phyloP scores from a whole-genome alignment of 2,329 filamentous ascomycete species.

The Ilyonectria sp. region DNA sequence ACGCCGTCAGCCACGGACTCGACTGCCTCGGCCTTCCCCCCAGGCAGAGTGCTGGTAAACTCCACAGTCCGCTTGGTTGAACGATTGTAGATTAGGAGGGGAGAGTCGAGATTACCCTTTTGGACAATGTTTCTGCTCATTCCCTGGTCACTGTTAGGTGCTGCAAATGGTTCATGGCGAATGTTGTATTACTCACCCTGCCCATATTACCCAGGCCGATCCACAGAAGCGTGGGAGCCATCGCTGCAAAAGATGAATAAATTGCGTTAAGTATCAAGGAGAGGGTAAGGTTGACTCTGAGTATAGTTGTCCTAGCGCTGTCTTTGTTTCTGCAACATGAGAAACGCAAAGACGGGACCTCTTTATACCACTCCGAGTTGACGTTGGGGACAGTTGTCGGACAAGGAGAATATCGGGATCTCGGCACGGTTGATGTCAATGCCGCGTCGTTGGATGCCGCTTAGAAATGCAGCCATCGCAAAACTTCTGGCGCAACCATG shows the following conservation, averaged over 20 bases:
- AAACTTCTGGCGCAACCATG: neutral
- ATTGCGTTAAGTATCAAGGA: neutral
- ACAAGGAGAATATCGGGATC: constrained; percentile 18
- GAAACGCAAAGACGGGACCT: neutral
- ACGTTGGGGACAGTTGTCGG: neutral
- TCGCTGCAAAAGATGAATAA: constrained; percentile 44
- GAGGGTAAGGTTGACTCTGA: neutral
- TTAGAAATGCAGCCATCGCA: neutral
- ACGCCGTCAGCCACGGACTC: constrained; percentile 77
- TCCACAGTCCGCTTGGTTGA: constrained; percentile 76
- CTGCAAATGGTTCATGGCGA: neutral
- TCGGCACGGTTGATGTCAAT: constrained; percentile 10
- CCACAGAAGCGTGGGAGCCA: constrained; percentile 78
- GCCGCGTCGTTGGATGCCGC: neutral
- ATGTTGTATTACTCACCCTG: constrained; percentile 67
- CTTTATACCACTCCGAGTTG: constrained; percentile 6
- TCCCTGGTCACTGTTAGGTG: constrained; percentile 65
- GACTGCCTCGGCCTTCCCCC: constrained; percentile 75
- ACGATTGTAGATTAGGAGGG: constrained; percentile 86
- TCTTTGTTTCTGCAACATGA: neutral
- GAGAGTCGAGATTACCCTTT: constrained; percentile 80
- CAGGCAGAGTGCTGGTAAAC: constrained; percentile 72
- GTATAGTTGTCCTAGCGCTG: neutral
- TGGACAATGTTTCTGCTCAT: constrained; percentile 88
- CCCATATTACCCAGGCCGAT: constrained; percentile 93